Conservation (phyloP, 352 stramenopile genomes). For the Pythium rishiriense region DNA sequence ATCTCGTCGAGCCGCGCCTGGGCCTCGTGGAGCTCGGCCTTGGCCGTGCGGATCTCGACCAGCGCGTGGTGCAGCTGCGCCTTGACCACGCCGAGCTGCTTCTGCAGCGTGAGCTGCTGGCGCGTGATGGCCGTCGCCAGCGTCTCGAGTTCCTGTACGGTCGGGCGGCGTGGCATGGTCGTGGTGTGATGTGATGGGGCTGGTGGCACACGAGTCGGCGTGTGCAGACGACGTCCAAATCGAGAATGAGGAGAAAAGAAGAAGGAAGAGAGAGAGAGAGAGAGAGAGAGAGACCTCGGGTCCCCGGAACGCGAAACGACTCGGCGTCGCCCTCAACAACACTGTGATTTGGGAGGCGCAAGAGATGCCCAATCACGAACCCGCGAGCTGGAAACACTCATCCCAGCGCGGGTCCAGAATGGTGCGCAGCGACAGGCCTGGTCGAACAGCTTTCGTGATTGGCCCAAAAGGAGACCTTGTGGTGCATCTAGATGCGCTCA, state of each 20-base stretch:
- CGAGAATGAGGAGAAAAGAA: constrained; percentile 13
- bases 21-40: constrained; percentile 56
- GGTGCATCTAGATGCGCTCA: not conserved
- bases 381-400: not conserved
- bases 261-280: not conserved
- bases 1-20: constrained; percentile 62
- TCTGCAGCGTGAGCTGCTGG: constrained; percentile 42
- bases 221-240: constrained; percentile 16
- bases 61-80: constrained; percentile 38
- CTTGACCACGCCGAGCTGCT: constrained; percentile 40
- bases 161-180: constrained; percentile 12
- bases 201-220: not conserved
- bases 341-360: not conserved
- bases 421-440: not conserved
- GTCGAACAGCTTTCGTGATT: not conserved
- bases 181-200: not conserved
- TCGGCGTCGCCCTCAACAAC: not conserved
- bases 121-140: constrained; percentile 50
- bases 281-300: not conserved
- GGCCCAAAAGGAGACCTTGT: not conserved
- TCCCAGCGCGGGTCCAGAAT: not conserved
- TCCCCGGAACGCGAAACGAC: not conserved
- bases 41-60: constrained; percentile 43
- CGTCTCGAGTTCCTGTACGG: constrained; percentile 41
- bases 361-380: not conserved